Conservation (phyloP, 495 filamentous ascomycete genomes). For the Neurospora tetraspora region DNA sequence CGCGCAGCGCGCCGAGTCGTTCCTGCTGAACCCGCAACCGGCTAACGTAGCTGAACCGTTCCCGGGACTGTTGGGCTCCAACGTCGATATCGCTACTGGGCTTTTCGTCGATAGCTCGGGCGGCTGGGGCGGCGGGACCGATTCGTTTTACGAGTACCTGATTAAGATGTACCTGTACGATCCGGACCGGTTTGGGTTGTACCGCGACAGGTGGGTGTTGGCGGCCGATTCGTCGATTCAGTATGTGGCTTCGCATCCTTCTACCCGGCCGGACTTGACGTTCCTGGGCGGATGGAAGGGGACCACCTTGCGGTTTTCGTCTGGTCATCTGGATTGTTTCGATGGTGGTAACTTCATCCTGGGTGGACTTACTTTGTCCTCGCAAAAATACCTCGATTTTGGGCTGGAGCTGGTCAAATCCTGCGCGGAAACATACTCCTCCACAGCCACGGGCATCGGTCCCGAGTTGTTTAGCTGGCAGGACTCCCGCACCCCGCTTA, state of each 20-base stretch:
- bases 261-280: conserved; percentile 58
- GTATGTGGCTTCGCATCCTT: conserved; percentile 64
- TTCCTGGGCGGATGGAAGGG: conserved; percentile 52
- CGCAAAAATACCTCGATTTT: conserved; percentile 58
- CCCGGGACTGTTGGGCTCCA: conserved; percentile 65
- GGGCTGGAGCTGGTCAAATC: conserved; percentile 63
- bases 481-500: conserved; percentile 25
- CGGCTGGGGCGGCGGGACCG: conserved; percentile 72
- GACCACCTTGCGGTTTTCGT: conserved; percentile 38
- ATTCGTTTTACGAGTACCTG: conserved; percentile 87
- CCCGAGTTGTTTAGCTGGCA: conserved; percentile 74
- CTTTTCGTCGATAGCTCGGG: conserved; percentile 55
- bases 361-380: conserved; percentile 61
- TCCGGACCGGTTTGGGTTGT: conserved; percentile 47
- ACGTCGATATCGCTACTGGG: conserved; percentile 55
- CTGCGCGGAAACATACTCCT: conserved; percentile 65
- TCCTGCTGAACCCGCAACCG: conserved; percentile 60
- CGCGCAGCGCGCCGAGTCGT: conserved; percentile 58
- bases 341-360: conserved; percentile 80
- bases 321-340: conserved; percentile 72
- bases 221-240: conserved; percentile 71
- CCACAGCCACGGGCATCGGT: conserved; percentile 62
- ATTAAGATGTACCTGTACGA: conserved; percentile 93
- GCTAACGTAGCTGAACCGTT: conserved; percentile 52
- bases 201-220: conserved; percentile 64